Conservation (phyloP, 2,329 filamentous ascomycete species). For the Exophiala sp. region DNA sequence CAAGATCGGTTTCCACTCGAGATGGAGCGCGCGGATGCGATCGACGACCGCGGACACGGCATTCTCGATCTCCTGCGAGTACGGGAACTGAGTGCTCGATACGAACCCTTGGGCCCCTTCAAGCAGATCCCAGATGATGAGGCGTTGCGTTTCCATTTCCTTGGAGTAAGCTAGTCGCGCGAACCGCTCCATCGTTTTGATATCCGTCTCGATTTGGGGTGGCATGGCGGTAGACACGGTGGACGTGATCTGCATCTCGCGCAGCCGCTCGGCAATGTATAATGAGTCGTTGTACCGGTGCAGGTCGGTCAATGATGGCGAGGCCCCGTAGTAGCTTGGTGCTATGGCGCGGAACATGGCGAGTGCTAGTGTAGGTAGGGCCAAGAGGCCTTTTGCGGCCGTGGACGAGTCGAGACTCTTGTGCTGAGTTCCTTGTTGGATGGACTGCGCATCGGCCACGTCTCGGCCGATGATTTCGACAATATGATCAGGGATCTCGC, state of each 20-base stretch:
- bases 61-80: conserved; percentile 54
- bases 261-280: conserved; percentile 52
- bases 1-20: conserved; percentile 53
- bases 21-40: conserved; percentile 51
- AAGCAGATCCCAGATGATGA: conserved; percentile 56
- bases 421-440: conserved; percentile 34
- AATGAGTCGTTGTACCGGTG: conserved; percentile 60
- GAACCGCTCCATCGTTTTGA: conserved; percentile 53
- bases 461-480: conserved; percentile 40
- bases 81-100: conserved; percentile 54
- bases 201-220: conserved; percentile 44
- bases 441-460: conserved; percentile 38
- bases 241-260: conserved; percentile 36
- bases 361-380: conserved; percentile 43
- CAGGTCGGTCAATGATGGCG: conserved; percentile 51
- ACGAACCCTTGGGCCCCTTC: conserved; percentile 59
- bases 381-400: conserved; percentile 39
- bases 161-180: conserved; percentile 56
- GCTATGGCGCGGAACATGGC: conserved; percentile 49
- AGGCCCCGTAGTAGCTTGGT: conserved; percentile 41
- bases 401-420: conserved; percentile 34
- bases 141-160: conserved; percentile 60
- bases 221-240: conserved; percentile 34
- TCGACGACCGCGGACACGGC: conserved; percentile 55
- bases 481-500: conserved; percentile 75